Evolutionary conservation across 495 filamentous ascomycete species (phyloP).

Genomic region (Tuber indicum): DNA sequence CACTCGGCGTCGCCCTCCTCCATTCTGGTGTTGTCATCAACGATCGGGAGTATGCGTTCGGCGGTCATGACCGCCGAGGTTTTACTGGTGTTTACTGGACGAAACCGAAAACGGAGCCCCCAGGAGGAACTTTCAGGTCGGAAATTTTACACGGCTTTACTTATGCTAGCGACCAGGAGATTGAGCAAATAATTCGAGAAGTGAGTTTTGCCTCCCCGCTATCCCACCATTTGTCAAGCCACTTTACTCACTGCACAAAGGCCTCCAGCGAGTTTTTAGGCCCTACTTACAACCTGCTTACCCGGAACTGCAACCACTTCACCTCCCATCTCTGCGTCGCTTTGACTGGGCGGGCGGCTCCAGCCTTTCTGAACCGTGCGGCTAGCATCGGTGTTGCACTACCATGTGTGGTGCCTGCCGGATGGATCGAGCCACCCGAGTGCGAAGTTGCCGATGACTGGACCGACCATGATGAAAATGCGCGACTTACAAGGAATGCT

Average conservation of each 20-base stretch:
- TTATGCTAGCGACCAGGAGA: slow-evolving; percentile 55
- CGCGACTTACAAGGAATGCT: slow-evolving; percentile 19
- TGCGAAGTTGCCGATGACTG: slow-evolving; percentile 60
- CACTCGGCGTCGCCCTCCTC: slow-evolving; percentile 62
- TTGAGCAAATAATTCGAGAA: slow-evolving; percentile 59
- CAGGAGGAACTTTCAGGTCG: slow-evolving; percentile 63
- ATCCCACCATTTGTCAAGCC: neutral
- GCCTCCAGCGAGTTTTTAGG: slow-evolving; percentile 63
- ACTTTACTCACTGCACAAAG: slow-evolving; percentile 9
- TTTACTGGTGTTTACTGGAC: slow-evolving; percentile 75
- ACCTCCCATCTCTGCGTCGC: slow-evolving; percentile 61
- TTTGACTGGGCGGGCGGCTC: slow-evolving; percentile 58
- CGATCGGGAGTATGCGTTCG: slow-evolving; percentile 71
- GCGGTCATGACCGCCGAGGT: slow-evolving; percentile 63
- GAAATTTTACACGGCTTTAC: slow-evolving; percentile 69
- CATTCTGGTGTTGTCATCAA: slow-evolving; percentile 75
- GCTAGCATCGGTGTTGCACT: slow-evolving; percentile 67
- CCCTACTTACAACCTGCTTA: slow-evolving; percentile 66
- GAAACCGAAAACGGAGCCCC: slow-evolving; percentile 58
- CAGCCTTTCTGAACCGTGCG: slow-evolving; percentile 69
- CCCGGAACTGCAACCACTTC: slow-evolving; percentile 78
- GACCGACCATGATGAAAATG: slow-evolving; percentile 56
- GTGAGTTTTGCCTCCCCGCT: neutral
- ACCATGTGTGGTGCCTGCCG: slow-evolving; percentile 69
- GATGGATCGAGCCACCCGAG: slow-evolving; percentile 72